phyloP scores from a whole-genome alignment of 2,329 filamentous ascomycete genomes.

The Arthroderma sp. region DNA sequence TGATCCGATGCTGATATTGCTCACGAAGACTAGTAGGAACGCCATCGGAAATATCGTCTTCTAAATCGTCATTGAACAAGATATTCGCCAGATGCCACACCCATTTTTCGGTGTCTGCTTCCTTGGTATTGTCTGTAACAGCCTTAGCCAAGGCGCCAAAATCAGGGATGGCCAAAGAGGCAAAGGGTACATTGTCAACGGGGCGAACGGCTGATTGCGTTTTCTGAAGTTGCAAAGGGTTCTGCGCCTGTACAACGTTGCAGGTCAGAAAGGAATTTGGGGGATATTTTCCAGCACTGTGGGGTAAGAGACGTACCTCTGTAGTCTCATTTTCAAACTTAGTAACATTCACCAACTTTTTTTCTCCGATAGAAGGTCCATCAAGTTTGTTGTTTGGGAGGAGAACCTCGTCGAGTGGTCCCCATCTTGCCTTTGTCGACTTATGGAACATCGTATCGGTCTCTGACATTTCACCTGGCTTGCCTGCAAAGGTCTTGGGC shows the following conservation, averaged over 20 bases:
- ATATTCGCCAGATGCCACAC: slow-evolving; percentile 81
- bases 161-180: slow-evolving; percentile 24
- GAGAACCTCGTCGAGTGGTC: slow-evolving; percentile 59
- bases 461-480: slow-evolving; percentile 49
- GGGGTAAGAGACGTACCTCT: slow-evolving; percentile 9
- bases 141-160: slow-evolving; percentile 25
- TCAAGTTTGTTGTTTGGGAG: slow-evolving; percentile 39
- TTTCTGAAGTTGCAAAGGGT: slow-evolving; percentile 27
- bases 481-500: slow-evolving; percentile 54
- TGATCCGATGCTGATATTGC: slow-evolving; percentile 34
- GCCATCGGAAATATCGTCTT: slow-evolving; percentile 35
- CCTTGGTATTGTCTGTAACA: slow-evolving; percentile 19
- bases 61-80: slow-evolving; percentile 60
- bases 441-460: slow-evolving; percentile 58
- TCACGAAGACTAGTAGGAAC: slow-evolving; percentile 30
- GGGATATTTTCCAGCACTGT: not conserved
- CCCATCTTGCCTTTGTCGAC: slow-evolving; percentile 69
- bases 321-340: slow-evolving; percentile 7
- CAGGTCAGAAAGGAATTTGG: not conserved
- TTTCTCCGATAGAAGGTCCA: not conserved
- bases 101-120: slow-evolving; percentile 27
- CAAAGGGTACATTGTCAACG: slow-evolving; percentile 49
- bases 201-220: slow-evolving; percentile 36
- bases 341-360: not conserved
- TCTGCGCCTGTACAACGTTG: slow-evolving; percentile 17